These are phyloP conservation scores for Metschnikowia gelsemii DNA, from an alignment of 805 yeast species.

Conservation along the genomic window DNA sequence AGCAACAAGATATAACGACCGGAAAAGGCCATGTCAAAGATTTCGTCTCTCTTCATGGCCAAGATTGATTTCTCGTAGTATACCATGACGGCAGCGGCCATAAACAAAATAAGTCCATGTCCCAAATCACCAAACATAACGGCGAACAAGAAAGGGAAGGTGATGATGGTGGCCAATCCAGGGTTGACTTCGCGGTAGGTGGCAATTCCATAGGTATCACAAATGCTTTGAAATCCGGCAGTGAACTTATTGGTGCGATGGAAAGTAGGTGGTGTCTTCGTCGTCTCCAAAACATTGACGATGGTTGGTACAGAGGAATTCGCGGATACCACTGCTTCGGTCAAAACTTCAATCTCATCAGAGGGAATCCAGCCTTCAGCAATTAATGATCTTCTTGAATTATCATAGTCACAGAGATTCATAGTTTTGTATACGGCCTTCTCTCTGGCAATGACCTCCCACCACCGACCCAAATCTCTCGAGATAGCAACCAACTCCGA, in stretches of 20 bases:
- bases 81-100: slow-evolving; percentile 71
- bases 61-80: slow-evolving; percentile 70
- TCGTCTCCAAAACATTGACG: slow-evolving; percentile 63
- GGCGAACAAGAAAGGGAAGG: slow-evolving; percentile 98
- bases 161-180: slow-evolving; percentile 88
- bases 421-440: slow-evolving; percentile 77
- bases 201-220: slow-evolving; percentile 94
- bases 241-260: slow-evolving; percentile 96
- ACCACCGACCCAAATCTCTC: slow-evolving; percentile 61
- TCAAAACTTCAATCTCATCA: slow-evolving; percentile 66
- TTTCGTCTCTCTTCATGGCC: slow-evolving; percentile 78
- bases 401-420: slow-evolving; percentile 79
- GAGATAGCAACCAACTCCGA: slow-evolving; percentile 80
- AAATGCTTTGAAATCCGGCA: slow-evolving; percentile 85
- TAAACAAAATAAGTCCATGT: slow-evolving; percentile 81
- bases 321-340: slow-evolving; percentile 61
- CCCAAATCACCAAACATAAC: slow-evolving; percentile 99
- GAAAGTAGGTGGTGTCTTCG: slow-evolving; percentile 89
- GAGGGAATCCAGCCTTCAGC: slow-evolving; percentile 98
- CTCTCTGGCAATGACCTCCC: slow-evolving; percentile 58
- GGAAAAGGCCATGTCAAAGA: slow-evolving; percentile 91
- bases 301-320: slow-evolving; percentile 56
- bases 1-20: slow-evolving; percentile 89
- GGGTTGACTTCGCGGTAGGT: slow-evolving; percentile 94
- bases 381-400: slow-evolving; percentile 77